Conservation (phyloP, 345 rosid genomes). For the Alliaria petiolata region DNA sequence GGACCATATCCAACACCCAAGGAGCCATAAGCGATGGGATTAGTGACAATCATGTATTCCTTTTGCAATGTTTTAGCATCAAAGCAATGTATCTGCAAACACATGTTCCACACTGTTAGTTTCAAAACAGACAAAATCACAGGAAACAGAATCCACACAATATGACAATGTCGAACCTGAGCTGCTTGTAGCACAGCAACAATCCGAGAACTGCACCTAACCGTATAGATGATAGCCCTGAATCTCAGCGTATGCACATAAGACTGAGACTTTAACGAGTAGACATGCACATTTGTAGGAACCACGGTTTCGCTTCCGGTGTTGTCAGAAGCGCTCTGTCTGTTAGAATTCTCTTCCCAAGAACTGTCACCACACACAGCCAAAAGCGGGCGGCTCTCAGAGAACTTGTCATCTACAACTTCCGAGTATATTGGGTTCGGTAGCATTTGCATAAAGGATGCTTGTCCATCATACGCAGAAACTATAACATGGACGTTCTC, state of each 20-base stretch:
- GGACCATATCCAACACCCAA: slow-evolving; percentile 89
- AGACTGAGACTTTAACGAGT: slow-evolving; percentile 78
- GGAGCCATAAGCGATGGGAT: slow-evolving; percentile 44
- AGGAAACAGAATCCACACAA: neutral
- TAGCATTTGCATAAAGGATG: slow-evolving; percentile 78
- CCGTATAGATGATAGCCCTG: slow-evolving; percentile 67
- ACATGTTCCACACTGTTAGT: slow-evolving; percentile 3
- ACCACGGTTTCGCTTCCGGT: slow-evolving; percentile 35
- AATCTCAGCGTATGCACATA: slow-evolving; percentile 70
- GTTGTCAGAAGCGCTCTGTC: slow-evolving; percentile 36
- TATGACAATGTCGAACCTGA: slow-evolving; percentile 52
- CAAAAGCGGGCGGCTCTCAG: slow-evolving; percentile 63
- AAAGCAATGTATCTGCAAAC: slow-evolving; percentile 84
- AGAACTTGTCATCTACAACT: slow-evolving; percentile 46
- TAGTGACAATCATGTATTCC: slow-evolving; percentile 63
- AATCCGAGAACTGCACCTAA: slow-evolving; percentile 87
- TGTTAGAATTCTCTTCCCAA: slow-evolving; percentile 43
- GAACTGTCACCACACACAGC: slow-evolving; percentile 62
- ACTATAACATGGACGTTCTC: slow-evolving; percentile 73
- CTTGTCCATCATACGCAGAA: slow-evolving; percentile 75
- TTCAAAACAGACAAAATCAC: neutral
- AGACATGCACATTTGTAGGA: slow-evolving; percentile 62
- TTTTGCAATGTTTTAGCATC: slow-evolving; percentile 56
- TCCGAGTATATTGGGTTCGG: slow-evolving; percentile 50
- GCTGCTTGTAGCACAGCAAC: slow-evolving; percentile 75